Conservation (phyloP, 352 stramenopile genomes). For the Achlya hypogyna region DNA sequence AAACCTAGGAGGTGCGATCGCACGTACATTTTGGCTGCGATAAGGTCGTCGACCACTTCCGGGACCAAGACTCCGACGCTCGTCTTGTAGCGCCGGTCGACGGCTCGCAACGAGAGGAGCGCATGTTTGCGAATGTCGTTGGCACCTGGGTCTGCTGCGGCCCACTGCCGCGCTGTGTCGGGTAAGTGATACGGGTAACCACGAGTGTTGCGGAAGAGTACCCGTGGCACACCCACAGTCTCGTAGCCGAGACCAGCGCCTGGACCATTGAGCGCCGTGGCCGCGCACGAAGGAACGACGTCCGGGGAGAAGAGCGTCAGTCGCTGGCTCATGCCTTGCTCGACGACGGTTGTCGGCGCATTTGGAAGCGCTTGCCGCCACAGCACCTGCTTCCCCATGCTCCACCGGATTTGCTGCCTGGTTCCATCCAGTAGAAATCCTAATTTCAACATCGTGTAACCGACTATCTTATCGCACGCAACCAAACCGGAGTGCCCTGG, state of each 20-base stretch:
- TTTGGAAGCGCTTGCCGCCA: background rate
- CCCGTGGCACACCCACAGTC: background rate
- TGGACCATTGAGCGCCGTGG: background rate
- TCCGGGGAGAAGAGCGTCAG: background rate
- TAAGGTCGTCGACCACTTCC: too few relatives aligned
- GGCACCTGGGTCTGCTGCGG: background rate
- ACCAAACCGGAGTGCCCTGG: background rate
- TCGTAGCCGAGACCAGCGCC: background rate
- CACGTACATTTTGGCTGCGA: too few relatives aligned
- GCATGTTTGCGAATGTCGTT: background rate
- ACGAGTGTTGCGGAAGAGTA: background rate
- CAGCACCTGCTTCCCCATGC: background rate
- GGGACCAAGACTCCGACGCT: too few relatives aligned
- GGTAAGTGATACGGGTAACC: background rate
- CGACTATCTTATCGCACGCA: background rate
- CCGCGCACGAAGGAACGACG: background rate
- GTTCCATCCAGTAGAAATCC: background rate
- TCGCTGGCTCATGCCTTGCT: slow-evolving; percentile 4
- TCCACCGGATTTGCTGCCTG: background rate
- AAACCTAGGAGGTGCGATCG: too few relatives aligned
- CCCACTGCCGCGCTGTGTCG: background rate
- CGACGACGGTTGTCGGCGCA: background rate
- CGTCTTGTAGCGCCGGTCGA: too few relatives aligned
- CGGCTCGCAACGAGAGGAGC: too few relatives aligned
- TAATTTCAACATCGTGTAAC: background rate